These are phyloP conservation scores for Pharnaceum exiguum DNA, from an alignment of 148 eudicot genomes.

Conservation along the genomic window DNA sequence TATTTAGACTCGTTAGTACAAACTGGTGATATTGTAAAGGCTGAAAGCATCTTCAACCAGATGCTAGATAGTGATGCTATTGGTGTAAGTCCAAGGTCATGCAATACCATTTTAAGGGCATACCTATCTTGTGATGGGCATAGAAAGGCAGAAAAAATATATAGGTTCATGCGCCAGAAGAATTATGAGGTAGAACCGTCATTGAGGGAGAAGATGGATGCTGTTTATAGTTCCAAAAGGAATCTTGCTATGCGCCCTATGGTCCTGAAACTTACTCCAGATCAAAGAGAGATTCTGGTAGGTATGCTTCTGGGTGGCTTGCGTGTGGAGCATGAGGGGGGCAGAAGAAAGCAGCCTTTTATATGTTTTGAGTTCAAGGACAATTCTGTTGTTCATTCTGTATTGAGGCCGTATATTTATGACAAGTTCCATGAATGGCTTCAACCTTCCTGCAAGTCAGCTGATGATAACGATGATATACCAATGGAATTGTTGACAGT, in stretches of 20 bases:
- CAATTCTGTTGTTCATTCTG: conserved; percentile 36
- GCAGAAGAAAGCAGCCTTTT: conserved; percentile 35
- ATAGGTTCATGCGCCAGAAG: conserved; percentile 63
- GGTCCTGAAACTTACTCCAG: conserved; percentile 59
- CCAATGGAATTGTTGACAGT: conserved; percentile 53
- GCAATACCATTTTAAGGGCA: conserved; percentile 66
- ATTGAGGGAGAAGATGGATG: conserved; percentile 56
- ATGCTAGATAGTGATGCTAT: conserved; percentile 58
- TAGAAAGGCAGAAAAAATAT: conserved; percentile 56
- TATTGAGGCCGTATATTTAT: conserved; percentile 58
- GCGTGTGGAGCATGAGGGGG: conserved; percentile 42
- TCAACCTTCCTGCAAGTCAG: conserved; percentile 27
- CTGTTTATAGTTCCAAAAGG: conserved; percentile 29
- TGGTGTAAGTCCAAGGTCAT: conserved; percentile 55
- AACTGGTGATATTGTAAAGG: conserved; percentile 47
- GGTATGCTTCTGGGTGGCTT: conserved; percentile 86
- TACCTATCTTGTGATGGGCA: conserved; percentile 44
- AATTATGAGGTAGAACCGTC: conserved; percentile 56
- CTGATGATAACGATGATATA: conserved; percentile 34
- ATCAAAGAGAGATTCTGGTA: conserved; percentile 77
- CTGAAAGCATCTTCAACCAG: conserved; percentile 68
- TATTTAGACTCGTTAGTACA: conserved; percentile 78
- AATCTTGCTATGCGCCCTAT: conserved; percentile 38
- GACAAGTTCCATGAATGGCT: conserved; percentile 83
- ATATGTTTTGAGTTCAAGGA: conserved; percentile 60